These are phyloP conservation scores for Saccharomycopsis fibuligera DNA, from an alignment of 805 yeast species.

Conservation along the genomic window DNA sequence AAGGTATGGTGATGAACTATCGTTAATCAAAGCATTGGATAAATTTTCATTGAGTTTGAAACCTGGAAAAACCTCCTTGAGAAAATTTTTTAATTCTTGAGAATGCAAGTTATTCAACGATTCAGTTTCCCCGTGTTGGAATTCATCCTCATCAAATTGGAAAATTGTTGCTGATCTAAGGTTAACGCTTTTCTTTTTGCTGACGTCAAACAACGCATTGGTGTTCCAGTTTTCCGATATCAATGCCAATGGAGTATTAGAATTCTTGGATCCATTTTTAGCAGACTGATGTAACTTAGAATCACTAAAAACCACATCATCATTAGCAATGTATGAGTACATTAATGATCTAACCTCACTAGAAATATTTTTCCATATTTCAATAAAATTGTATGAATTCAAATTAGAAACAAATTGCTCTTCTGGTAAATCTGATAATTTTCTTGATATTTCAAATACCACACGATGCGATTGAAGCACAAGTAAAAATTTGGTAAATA, in stretches of 20 bases:
- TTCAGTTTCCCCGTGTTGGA: conserved; percentile 23
- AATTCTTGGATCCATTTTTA: not conserved
- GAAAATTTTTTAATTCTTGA: conserved; percentile 35
- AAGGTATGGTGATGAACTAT: conserved; percentile 43
- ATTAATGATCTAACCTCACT: conserved; percentile 35
- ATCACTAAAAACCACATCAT: conserved; percentile 17
- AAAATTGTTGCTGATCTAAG: conserved; percentile 25
- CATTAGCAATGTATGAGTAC: conserved; percentile 30
- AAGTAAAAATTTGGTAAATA: conserved; percentile 57
- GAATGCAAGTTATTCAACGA: conserved; percentile 29
- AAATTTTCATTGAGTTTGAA: conserved; percentile 28
- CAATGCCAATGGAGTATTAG: conserved; percentile 13
- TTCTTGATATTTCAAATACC: conserved; percentile 48
- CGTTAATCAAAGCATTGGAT: conserved; percentile 27
- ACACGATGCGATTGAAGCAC: conserved; percentile 68
- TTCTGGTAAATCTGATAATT: conserved; percentile 24
- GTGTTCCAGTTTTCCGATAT: conserved; percentile 16
- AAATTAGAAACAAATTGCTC: conserved; percentile 14
- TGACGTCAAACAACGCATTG: conserved; percentile 12
- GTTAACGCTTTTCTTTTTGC: not conserved
- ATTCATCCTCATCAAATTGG: conserved; percentile 33
- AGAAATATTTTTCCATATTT: conserved; percentile 41
- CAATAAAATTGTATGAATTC: conserved; percentile 31
- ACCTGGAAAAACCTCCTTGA: conserved; percentile 70
- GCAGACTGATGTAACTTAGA: not conserved